Base-by-base conservation (phyloP, 2,329 filamentous ascomycete species). In the Botryosphaeria dothidea region DNA sequence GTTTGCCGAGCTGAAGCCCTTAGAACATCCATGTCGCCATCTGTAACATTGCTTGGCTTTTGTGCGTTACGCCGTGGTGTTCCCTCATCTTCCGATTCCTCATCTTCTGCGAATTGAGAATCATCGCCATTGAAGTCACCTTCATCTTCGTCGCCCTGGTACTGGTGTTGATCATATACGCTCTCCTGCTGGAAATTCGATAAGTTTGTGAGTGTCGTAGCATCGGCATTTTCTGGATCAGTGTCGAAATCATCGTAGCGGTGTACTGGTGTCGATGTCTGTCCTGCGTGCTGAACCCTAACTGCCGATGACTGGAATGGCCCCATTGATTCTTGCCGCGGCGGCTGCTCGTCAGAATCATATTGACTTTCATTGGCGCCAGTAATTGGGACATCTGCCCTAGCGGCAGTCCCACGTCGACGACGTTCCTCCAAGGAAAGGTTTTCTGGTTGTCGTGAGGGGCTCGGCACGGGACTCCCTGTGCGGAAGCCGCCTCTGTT, bases 181-280 rank as follows among this genome's bases (percentile, higher is more conserved):
- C 34, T 19, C 31, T 27, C 25, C 45, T 49, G 43, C 19, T 8
- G n/a, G 23, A 60, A 34, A 52, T 51, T 41, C 21, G 38, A 46
- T 15, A 57, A 31, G 11, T 34, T 43, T 19, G 38, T 57, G 9
- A 29, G 17, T 13, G 61, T 63, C 11, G 62, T 64, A n/a, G 21
- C 41, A 34, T 65, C 63, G 23, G 48, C 46, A 31, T 65, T 31
- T 36, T 65, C 63, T 17, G 45, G 19, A 38, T 65, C 63, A 38
- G 63, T 65, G 31, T 49, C 63, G n/a, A 58, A 65, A 5, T 51
- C 48, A 43, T 48, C 34, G n/a, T 15, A 11, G n/a, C 19, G 49
- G 9, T 23, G 46, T 4, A 19, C 15, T 8, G 41, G 0, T 41
- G 56, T 17, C 27, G 6, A 4, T 45, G 41, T 13, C 27, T 27